phyloP scores from a whole-genome alignment of 1,284 basidiomycete genomes.

The Ceratobasidium sp. region DNA sequence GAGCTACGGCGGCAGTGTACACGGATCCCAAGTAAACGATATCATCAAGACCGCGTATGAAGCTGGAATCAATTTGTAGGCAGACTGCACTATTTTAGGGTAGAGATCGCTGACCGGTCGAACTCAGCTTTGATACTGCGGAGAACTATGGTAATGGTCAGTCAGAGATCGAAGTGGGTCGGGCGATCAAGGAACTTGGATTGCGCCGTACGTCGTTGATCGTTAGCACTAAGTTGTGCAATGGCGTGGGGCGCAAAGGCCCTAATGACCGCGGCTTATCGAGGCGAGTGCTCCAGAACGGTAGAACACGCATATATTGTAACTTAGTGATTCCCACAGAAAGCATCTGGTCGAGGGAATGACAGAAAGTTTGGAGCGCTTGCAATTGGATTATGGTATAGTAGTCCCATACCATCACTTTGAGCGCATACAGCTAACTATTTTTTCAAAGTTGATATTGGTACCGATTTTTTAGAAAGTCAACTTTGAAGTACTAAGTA shows the following conservation, averaged over 20 bases:
- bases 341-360: conserved; percentile 72
- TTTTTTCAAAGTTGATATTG: conserved; percentile 19
- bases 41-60: conserved; percentile 71
- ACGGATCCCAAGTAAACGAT: conserved; percentile 52
- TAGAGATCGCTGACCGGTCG: background rate
- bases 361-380: conserved; percentile 68
- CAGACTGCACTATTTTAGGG: background rate
- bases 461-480: too few relatives aligned
- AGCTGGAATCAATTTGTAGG: conserved; percentile 70
- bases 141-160: conserved; percentile 75
- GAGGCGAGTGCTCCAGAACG: background rate
- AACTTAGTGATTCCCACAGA: conserved; percentile 36
- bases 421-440: background rate
- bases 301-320: background rate
- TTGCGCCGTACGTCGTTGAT: conserved; percentile 74
- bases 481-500: conserved; percentile 45
- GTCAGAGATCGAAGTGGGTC: conserved; percentile 74
- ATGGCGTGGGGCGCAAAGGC: conserved; percentile 57
- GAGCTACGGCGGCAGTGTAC: conserved; percentile 40
- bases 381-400: conserved; percentile 71
- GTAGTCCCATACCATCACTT: background rate
- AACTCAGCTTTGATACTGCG: conserved; percentile 63
- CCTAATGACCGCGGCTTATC: conserved; percentile 65
- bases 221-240: conserved; percentile 69
- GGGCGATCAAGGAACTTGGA: conserved; percentile 76